Evolutionary conservation across 331 rosid genomes (phyloP), one percentile per base, ranked within the genome.

Genomic region (Malus hybrid): DNA sequence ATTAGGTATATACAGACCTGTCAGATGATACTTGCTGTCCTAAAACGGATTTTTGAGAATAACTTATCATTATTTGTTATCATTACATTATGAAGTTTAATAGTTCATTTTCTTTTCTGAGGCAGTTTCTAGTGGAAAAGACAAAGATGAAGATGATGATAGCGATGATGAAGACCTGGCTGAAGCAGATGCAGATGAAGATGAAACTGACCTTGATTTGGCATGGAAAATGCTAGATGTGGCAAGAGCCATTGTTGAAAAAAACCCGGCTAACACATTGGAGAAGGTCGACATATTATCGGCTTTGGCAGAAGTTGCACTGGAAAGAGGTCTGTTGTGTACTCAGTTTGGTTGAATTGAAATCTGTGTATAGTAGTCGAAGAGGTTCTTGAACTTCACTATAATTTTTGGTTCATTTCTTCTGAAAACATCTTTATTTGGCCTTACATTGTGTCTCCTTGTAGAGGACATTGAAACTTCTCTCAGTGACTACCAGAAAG

Each of bases 191-290:
- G 96, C 81, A 63, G 99, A 95, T 75, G 97, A 95, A 78, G 97
- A 90, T 57, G 99, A 95, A 66, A 81, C 92, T 70, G 99, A 95
- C 87, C 89, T 95, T 79, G 99, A 90, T 72, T 85, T 95, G 81
- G 97, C 99, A 62, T 95, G 99, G 99, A 95, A 95, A 87, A 95
- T 90, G 97, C 93, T 95, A 39, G 99, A 95, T 82, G 78, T 95
- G 83, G 99, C 97, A 1, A 87, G 99, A 88, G 99, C 97, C 69
- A 95, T 95, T 75, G 92, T 79, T 73, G 99, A 95, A 77, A 92
- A 92, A 76, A 86, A 90, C 67, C 79, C 91, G 3, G 85, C 66
- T 66, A 86, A 92, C 61, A 90, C 97, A n/a, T 75, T 92, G 86
- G 96, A 90, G 84, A 91, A 90, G 48, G 97, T 95, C 39, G 99